phyloP scores from a whole-genome alignment of 2,329 filamentous ascomycete species.

The Clarireedia paspali region DNA sequence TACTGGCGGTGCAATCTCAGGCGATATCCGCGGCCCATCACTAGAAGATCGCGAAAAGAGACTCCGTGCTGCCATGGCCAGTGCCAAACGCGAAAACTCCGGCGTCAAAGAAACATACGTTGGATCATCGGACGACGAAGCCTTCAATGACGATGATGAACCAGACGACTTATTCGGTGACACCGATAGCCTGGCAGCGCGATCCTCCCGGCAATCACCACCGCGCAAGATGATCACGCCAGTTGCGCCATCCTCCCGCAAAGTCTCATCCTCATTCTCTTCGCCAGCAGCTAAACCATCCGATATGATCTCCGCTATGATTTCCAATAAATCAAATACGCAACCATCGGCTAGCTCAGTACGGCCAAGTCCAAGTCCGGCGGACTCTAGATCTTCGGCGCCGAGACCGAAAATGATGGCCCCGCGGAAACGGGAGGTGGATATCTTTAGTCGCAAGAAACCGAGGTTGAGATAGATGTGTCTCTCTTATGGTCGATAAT shows the following conservation, averaged over 20 bases:
- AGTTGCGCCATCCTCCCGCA: slow-evolving; percentile 1
- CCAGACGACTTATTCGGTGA: slow-evolving; percentile 23
- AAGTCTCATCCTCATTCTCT: background rate
- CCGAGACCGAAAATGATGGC: slow-evolving; percentile 15
- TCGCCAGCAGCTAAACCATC: background rate
- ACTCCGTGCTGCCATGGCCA: slow-evolving; percentile 20
- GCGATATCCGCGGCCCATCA: slow-evolving; percentile 15
- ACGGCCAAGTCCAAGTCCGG: background rate
- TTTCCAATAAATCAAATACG: background rate
- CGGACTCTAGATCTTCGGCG: slow-evolving; percentile 8
- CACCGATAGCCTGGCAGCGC: background rate
- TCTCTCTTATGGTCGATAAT: too few species aligned
- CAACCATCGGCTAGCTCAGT: background rate
- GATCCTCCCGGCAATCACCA: slow-evolving; percentile 1
- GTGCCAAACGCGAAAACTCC: slow-evolving; percentile 2
- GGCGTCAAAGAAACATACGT: slow-evolving; percentile 14
- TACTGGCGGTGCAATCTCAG: slow-evolving; percentile 13
- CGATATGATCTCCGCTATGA: background rate
- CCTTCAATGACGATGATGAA: slow-evolving; percentile 13
- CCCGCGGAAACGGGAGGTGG: slow-evolving; percentile 18
- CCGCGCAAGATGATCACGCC: slow-evolving; percentile 1
- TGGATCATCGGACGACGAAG: slow-evolving; percentile 21
- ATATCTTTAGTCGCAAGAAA: slow-evolving; percentile 21
- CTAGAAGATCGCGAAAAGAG: slow-evolving; percentile 33
- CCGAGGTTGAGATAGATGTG: too few species aligned